These are phyloP conservation scores for Nigrograna mackinnonii DNA, from an alignment of 2,329 filamentous ascomycete genomes.

Conservation along the genomic window DNA sequence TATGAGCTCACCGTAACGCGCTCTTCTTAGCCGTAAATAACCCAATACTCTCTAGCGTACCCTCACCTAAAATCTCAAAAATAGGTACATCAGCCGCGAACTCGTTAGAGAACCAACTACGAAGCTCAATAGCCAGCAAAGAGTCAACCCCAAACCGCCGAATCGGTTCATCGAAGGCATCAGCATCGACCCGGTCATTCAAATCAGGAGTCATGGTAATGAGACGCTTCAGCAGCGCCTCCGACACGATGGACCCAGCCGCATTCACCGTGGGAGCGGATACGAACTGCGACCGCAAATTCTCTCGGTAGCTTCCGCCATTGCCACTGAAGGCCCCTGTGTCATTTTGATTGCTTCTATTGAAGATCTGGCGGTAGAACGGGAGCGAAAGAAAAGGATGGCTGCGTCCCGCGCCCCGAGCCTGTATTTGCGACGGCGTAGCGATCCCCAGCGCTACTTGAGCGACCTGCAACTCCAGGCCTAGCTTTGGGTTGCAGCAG, in stretches of 20 bases:
- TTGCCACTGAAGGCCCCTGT: not conserved
- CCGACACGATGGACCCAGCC: not conserved
- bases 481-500: not conserved
- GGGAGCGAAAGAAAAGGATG: not conserved
- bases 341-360: not conserved
- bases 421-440: not conserved
- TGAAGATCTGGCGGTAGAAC: not conserved
- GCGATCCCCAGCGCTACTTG: not conserved
- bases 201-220: too few relatives aligned
- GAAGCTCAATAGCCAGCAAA: constrained; percentile 27
- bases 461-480: not conserved
- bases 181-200: too few relatives aligned
- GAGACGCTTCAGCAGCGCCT: not conserved
- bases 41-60: too few relatives aligned
- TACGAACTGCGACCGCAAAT: not conserved
- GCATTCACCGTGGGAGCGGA: not conserved
- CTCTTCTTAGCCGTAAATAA: too few relatives aligned
- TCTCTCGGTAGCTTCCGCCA: not conserved
- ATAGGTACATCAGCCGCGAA: constrained; percentile 14
- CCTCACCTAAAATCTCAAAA: constrained; percentile 24
- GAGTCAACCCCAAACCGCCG: constrained; percentile 26
- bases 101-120: constrained; percentile 22
- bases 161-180: too few relatives aligned
- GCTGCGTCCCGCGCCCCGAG: not conserved
- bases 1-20: too few relatives aligned